Conservation (phyloP, 371 early-diverging fungal species). For the Fennellomyces sp. region DNA sequence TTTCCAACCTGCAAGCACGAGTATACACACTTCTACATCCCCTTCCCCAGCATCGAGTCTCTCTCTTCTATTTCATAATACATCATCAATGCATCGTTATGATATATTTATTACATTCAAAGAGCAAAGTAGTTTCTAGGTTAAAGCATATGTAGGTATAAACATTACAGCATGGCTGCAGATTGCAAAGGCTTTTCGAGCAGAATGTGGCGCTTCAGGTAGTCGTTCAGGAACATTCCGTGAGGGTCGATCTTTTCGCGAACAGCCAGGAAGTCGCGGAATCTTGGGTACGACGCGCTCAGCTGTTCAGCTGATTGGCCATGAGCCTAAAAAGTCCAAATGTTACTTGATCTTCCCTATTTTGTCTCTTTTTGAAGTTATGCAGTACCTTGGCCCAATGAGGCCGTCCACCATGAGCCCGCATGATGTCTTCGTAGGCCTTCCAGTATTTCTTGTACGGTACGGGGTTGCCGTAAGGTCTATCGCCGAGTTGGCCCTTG, state of each 20-base stretch:
- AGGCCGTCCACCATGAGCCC: conserved; percentile 71
- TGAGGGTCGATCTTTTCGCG: conserved; percentile 70
- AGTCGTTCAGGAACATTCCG: conserved; percentile 77
- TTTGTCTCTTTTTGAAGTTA: no score
- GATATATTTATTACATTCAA: background rate
- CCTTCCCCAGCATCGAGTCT: no score
- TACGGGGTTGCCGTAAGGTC: conserved; percentile 75
- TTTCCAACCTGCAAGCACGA: background rate
- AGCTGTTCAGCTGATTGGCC: conserved; percentile 60
- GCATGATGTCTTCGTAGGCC: conserved; percentile 80
- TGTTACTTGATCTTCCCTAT: background rate
- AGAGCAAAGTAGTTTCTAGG: background rate
- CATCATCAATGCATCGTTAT: background rate
- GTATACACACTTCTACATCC: background rate
- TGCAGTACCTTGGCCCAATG: conserved; percentile 89
- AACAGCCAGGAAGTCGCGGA: conserved; percentile 62
- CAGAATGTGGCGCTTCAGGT: conserved; percentile 62
- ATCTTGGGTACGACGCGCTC: conserved; percentile 64
- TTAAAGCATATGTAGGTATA: no score
- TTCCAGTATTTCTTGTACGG: conserved; percentile 81
- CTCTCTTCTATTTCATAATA: background rate
- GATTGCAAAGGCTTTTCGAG: background rate
- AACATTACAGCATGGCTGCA: conserved; percentile 14
- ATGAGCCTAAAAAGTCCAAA: conserved; percentile 49
- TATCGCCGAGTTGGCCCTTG: conserved; percentile 11